Conservation (phyloP, 108 stramenopile species). For the Cyclostephanos tholiformis region DNA sequence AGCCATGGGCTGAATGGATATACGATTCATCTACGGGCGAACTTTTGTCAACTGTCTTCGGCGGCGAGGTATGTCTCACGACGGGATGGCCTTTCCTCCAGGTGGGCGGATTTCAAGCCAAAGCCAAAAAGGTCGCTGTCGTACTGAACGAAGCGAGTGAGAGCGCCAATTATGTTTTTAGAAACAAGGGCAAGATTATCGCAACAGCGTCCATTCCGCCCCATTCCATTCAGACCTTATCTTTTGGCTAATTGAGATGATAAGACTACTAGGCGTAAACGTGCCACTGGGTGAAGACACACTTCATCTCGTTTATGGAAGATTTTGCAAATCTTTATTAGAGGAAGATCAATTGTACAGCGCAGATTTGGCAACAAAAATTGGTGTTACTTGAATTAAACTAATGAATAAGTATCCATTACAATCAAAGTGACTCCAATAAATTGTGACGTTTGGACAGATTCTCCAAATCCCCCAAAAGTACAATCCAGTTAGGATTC, state of each 20-base stretch:
- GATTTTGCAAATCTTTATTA: too few species aligned
- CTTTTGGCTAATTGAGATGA: too few species aligned
- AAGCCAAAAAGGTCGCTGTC: conserved; percentile 59
- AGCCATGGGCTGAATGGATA: conserved; percentile 59
- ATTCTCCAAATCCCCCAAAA: neutral
- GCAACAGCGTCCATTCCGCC: conserved; percentile 79
- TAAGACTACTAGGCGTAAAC: too few species aligned
- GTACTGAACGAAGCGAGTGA: conserved; percentile 76
- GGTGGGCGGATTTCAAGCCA: conserved; percentile 78
- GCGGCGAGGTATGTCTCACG: conserved; percentile 79
- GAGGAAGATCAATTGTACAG: neutral
- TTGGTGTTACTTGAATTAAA: neutral
- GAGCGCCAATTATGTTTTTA: conserved; percentile 76
- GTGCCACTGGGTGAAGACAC: too few species aligned
- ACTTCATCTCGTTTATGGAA: too few species aligned
- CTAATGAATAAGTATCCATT: neutral
- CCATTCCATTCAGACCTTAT: conserved; percentile 79
- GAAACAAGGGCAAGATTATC: conserved; percentile 52
- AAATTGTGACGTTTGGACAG: neutral
- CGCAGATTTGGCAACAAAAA: neutral
- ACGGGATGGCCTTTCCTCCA: conserved; percentile 92
- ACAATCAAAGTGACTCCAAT: conserved; percentile 1
- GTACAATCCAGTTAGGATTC: neutral
- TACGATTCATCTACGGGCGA: conserved; percentile 58
- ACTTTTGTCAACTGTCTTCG: conserved; percentile 59